Evolutionary conservation across 2,329 filamentous ascomycete species (phyloP).

Genomic region (Teratosphaeria viscida): DNA sequence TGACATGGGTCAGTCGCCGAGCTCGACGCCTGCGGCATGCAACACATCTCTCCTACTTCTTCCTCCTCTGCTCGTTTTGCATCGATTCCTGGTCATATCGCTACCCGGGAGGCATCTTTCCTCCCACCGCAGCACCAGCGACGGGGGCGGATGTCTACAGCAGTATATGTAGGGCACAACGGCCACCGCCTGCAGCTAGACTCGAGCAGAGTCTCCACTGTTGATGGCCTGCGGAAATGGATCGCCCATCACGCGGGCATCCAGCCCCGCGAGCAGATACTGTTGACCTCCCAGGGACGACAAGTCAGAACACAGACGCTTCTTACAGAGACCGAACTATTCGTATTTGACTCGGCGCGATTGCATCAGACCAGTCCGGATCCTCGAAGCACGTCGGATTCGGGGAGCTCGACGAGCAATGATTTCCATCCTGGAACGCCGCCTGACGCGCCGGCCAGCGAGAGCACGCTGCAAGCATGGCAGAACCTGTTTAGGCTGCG

Average conservation of each 20-base stretch:
- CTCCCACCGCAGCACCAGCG: neutral
- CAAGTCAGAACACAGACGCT: conserved; percentile 73
- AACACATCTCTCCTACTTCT: neutral
- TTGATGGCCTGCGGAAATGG: conserved; percentile 78
- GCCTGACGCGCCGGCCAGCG: conserved; percentile 74
- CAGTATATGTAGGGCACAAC: conserved; percentile 86
- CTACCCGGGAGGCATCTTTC: neutral
- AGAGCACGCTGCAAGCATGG: conserved; percentile 78
- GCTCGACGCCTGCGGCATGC: neutral
- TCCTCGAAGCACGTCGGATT: conserved; percentile 34
- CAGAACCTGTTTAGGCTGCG: conserved; percentile 73
- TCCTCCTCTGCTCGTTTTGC: neutral
- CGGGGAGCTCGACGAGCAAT: conserved; percentile 27
- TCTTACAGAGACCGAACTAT: conserved; percentile 79
- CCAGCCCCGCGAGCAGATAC: conserved; percentile 66
- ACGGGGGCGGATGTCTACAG: conserved; percentile 63
- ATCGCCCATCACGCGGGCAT: conserved; percentile 67
- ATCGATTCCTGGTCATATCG: neutral
- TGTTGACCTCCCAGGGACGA: conserved; percentile 75
- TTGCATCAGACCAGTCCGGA: conserved; percentile 17
- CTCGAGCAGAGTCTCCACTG: conserved; percentile 60
- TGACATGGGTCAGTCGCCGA: neutral
- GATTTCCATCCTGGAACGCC: conserved; percentile 52
- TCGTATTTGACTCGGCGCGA: conserved; percentile 71
- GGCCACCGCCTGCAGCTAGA: conserved; percentile 77